Evolutionary conservation across 371 early-diverging fungal genomes (phyloP).

Genomic region (Nematocida sp.): DNA sequence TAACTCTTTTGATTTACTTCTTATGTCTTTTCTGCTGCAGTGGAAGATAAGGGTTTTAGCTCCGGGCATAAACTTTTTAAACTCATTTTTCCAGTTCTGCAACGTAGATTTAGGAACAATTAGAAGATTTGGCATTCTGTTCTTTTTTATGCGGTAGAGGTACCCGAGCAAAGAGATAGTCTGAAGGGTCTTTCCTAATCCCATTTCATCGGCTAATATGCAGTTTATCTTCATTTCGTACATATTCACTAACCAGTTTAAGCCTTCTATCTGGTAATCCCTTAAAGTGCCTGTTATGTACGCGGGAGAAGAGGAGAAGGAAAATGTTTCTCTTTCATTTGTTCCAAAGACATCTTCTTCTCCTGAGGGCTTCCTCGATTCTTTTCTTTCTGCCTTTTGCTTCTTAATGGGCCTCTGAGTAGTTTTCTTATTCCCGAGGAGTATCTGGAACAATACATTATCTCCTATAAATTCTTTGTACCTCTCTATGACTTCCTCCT

Average conservation of each 20-base stretch:
- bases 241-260: slow-evolving; percentile 91
- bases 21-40: slow-evolving; percentile 73
- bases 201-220: slow-evolving; percentile 94
- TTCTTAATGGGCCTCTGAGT: slow-evolving; percentile 6
- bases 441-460: slow-evolving; percentile 58
- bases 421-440: slow-evolving; percentile 52
- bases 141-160: slow-evolving; percentile 54
- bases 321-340: slow-evolving; percentile 56
- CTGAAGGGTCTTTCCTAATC: slow-evolving; percentile 88
- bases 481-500: slow-evolving; percentile 51
- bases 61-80: slow-evolving; percentile 55
- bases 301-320: slow-evolving; percentile 58
- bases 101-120: slow-evolving; percentile 58
- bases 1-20: slow-evolving; percentile 85
- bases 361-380: neutral
- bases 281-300: slow-evolving; percentile 60
- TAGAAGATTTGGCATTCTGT: slow-evolving; percentile 56
- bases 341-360: slow-evolving; percentile 44
- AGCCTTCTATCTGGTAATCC: slow-evolving; percentile 83
- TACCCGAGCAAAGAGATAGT: slow-evolving; percentile 76
- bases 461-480: slow-evolving; percentile 63
- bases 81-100: slow-evolving; percentile 60
- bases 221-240: slow-evolving; percentile 93
- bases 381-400: slow-evolving; percentile 20
- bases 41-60: slow-evolving; percentile 67